Conservation (phyloP, 1,139 yeast species). For the Taphrina communis region DNA sequence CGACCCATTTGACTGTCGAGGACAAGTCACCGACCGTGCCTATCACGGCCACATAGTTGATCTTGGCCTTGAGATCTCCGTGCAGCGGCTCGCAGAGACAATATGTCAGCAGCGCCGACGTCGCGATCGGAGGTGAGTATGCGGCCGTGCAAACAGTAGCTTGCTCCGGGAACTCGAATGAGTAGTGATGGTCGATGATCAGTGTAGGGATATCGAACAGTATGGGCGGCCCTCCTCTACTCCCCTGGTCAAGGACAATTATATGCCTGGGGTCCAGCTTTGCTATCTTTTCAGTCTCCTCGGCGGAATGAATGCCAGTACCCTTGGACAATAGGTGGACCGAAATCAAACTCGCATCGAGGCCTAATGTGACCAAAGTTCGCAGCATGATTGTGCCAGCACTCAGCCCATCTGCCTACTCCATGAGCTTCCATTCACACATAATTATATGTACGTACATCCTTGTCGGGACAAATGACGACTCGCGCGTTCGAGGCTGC, state of each 20-base stretch:
- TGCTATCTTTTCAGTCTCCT: constrained; percentile 10
- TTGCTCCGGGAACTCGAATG: constrained; percentile 37
- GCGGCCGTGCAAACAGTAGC: constrained; percentile 31
- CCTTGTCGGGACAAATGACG: constrained; percentile 37
- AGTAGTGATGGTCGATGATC: constrained; percentile 39
- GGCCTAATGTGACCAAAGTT: constrained; percentile 24
- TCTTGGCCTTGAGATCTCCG: background rate
- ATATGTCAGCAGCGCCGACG: constrained; percentile 37
- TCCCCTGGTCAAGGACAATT: constrained; percentile 35
- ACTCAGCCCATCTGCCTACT: constrained; percentile 32
- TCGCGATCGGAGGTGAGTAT: constrained; percentile 35
- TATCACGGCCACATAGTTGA: constrained; percentile 33
- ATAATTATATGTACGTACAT: background rate
- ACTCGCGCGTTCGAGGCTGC: constrained; percentile 20
- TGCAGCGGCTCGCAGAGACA: constrained; percentile 24
- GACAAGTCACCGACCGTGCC: constrained; percentile 38
- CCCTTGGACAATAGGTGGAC: constrained; percentile 35
- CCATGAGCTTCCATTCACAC: background rate
- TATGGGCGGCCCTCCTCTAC: constrained; percentile 33
- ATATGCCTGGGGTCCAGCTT: constrained; percentile 12
- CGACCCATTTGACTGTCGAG: constrained; percentile 29
- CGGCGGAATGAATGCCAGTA: constrained; percentile 14
- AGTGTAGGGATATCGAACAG: constrained; percentile 27
- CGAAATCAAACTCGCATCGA: constrained; percentile 1
- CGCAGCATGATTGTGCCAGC: constrained; percentile 36